phyloP scores from a whole-genome alignment of 345 rosid species.

The Populus pruinosa region DNA sequence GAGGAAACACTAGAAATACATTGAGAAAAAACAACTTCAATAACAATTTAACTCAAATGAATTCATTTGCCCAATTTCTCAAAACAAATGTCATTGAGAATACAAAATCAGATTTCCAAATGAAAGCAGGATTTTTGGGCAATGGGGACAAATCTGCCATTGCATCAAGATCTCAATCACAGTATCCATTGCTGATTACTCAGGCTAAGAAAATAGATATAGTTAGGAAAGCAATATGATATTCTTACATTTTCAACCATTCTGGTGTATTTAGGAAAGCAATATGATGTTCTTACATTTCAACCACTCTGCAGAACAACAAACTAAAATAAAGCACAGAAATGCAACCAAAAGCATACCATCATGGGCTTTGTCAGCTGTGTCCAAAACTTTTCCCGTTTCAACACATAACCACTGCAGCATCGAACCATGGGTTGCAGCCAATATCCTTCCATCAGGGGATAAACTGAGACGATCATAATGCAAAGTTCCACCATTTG shows the following conservation, averaged over 20 bases:
- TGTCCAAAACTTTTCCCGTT: constrained; percentile 78
- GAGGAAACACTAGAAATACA: background rate
- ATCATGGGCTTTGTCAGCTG: constrained; percentile 85
- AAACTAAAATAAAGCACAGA: background rate
- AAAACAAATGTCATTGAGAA: background rate
- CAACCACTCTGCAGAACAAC: background rate
- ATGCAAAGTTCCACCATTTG: constrained; percentile 61
- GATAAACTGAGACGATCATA: constrained; percentile 80
- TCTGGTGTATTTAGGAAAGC: background rate
- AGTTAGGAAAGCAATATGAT: background rate
- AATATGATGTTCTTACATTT: no score
- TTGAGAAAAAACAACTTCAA: background rate
- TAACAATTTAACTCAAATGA: background rate
- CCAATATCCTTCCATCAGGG: constrained; percentile 87
- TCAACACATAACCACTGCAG: constrained; percentile 86
- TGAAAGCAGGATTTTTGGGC: background rate
- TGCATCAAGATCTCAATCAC: background rate
- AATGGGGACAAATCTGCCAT: background rate
- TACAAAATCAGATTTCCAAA: background rate
- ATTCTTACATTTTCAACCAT: no score
- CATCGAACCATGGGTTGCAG: constrained; percentile 66
- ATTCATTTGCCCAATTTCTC: background rate
- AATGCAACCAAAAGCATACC: constrained; percentile 36
- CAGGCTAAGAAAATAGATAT: background rate
- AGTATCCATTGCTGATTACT: background rate